Base-by-base conservation (phyloP, 768 basidiomycete species). In the Calocybe indica region DNA sequence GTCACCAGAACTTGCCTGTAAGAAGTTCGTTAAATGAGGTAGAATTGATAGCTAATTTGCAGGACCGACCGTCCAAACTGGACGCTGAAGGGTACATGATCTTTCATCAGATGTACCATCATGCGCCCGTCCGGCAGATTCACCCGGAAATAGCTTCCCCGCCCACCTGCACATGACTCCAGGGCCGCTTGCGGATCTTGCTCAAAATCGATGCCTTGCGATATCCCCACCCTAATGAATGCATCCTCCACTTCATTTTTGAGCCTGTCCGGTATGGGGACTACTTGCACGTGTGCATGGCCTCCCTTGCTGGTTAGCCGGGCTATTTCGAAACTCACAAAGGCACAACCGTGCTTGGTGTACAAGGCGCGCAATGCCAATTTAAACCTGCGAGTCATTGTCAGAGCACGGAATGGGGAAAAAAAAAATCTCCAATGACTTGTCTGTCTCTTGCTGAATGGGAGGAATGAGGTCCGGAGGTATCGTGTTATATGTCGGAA, bases 221-320 rank as follows among this genome's bases (percentile, higher is more conserved):
- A 62, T 37, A 73, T 72, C 5, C 88, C 92, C 60, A 88, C 85
- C n/a, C 71, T 67, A 12, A 76, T 55, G 63, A 98, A 97, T 8
- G 81, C 74, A 8, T 76, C 68, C 61, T 86, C 86, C 8, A 95
- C 77, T 49, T 78, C 71, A 41, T 77, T 72, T 52, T 80, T 67
- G 35, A 89, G 62, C 37, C 72, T 71, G n/a, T 65, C 52, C 0
- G 92, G 91, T 5, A 94, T 64, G 22, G 93, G 90, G 1, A 91
- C 78, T 33, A 78, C 83, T 62, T 98, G 96, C 6, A 96, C 72
- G 65, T 98, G 95, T 10, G 92, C 93, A 59, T 99, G 96, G 0
- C 93, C 95, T 7, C 92, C 94, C 65, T 88, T 88, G 2, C 85
- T 79, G 48, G 79, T 79, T 37, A 92, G 63, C 6, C 94, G 78